These are phyloP conservation scores for Metschnikowia amazonensis DNA, from an alignment of 805 yeast genomes.

Conservation along the genomic window DNA sequence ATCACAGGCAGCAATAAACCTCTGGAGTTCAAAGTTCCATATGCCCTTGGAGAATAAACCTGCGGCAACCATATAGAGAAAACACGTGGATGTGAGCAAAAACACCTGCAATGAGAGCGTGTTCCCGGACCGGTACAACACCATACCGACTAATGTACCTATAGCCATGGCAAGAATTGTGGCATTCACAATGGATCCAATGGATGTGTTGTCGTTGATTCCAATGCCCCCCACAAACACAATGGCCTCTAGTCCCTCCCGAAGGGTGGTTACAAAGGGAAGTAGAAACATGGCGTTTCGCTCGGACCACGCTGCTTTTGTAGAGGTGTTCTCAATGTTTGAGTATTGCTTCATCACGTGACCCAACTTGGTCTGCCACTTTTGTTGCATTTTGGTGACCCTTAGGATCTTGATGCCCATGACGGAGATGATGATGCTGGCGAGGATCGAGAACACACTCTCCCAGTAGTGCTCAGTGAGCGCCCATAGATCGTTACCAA, in stretches of 20 bases:
- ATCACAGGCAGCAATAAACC: constrained; percentile 64
- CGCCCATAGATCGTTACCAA: constrained; percentile 45
- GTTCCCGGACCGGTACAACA: constrained; percentile 74
- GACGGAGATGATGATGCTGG: constrained; percentile 42
- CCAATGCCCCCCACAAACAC: constrained; percentile 91
- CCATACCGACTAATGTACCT: constrained; percentile 62
- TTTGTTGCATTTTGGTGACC: constrained; percentile 42
- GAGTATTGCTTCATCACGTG: constrained; percentile 24
- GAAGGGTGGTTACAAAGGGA: constrained; percentile 79
- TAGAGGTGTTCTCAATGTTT: constrained; percentile 19
- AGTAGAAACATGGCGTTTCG: constrained; percentile 69
- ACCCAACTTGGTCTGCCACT: constrained; percentile 41
- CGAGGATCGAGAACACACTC: constrained; percentile 41
- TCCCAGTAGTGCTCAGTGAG: constrained; percentile 48
- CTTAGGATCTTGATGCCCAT: constrained; percentile 46
- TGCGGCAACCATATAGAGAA: constrained; percentile 79
- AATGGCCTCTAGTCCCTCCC: constrained; percentile 91
- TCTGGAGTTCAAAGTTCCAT: constrained; percentile 84
- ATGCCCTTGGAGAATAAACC: constrained; percentile 84
- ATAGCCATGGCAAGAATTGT: constrained; percentile 52
- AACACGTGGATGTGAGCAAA: constrained; percentile 69
- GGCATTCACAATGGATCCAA: constrained; percentile 57
- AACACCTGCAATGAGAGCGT: constrained; percentile 73
- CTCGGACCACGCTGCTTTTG: constrained; percentile 31
- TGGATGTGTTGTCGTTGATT: constrained; percentile 59